A percentile compares a stretch with the other conserved stretches of the same genome.
phyloP scores from a whole-genome alignment of 2,329 filamentous ascomycete genomes.

The Sclerotinia spermophila region DNA sequence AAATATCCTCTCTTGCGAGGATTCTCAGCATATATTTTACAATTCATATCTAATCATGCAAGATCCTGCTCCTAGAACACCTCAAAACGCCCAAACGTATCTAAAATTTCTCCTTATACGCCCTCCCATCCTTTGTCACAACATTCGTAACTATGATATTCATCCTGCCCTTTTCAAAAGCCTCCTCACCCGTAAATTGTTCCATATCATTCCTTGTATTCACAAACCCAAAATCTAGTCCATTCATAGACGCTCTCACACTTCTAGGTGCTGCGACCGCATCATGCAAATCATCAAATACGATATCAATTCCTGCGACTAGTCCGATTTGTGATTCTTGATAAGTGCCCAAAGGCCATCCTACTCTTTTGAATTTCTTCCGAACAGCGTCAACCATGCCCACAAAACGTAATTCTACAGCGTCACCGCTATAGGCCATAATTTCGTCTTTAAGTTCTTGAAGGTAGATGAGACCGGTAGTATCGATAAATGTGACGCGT shows the following conservation, averaged over 20 bases:
- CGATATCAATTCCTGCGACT: constrained; percentile 1
- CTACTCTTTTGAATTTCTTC: constrained; percentile 21
- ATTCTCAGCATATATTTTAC: background rate
- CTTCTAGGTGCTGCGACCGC: background rate
- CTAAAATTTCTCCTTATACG: background rate
- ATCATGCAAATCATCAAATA: constrained; percentile 12
- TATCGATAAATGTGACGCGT: constrained; percentile 25
- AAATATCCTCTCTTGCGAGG: no score
- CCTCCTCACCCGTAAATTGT: constrained; percentile 2
- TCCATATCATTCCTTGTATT: constrained; percentile 6
- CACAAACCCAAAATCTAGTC: background rate
- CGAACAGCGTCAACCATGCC: constrained; percentile 22
- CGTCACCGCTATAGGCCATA: constrained; percentile 20
- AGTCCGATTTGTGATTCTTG: constrained; percentile 15
- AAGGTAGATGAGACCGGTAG: constrained; percentile 21
- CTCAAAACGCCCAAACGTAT: background rate
- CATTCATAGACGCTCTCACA: constrained; percentile 9
- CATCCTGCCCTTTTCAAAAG: background rate
- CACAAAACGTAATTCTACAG: constrained; percentile 27
- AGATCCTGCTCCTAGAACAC: background rate
- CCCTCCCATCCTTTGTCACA: constrained; percentile 13
- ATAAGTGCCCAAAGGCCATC: constrained; percentile 3
- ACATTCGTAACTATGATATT: constrained; percentile 9
- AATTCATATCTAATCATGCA: background rate
- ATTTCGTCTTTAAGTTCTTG: constrained; percentile 22